Conservation (phyloP, 1,284 basidiomycete genomes). For the Ustilago vetiveriae region DNA sequence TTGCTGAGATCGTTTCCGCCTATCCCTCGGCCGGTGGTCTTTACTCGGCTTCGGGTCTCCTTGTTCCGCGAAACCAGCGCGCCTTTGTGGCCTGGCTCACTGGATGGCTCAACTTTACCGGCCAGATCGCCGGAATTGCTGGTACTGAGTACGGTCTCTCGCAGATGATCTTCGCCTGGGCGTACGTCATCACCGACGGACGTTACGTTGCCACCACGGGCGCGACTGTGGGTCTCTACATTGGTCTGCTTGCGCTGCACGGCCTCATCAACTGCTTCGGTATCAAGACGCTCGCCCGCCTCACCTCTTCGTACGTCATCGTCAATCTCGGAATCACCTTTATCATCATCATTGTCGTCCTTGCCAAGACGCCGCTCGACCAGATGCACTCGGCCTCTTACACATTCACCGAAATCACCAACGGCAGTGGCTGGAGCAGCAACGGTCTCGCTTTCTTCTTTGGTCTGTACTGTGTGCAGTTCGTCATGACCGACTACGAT, state of each 20-base stretch:
- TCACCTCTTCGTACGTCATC: constrained; percentile 85
- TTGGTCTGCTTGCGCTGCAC: constrained; percentile 63
- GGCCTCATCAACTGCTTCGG: constrained; percentile 77
- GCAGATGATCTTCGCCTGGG: constrained; percentile 84
- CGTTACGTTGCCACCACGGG: constrained; percentile 53
- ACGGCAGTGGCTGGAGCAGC: constrained; percentile 82
- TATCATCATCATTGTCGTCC: constrained; percentile 81
- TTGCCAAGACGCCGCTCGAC: constrained; percentile 75
- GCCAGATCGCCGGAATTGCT: constrained; percentile 83
- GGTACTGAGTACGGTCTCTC: constrained; percentile 89
- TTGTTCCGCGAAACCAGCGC: constrained; percentile 60
- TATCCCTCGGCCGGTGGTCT: constrained; percentile 85
- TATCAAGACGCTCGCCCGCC: constrained; percentile 79
- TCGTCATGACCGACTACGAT: constrained; percentile 69
- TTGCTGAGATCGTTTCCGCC: constrained; percentile 70
- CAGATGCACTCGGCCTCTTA: constrained; percentile 80
- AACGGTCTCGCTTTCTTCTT: constrained; percentile 85
- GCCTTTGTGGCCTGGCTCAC: constrained; percentile 77
- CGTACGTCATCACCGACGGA: constrained; percentile 67
- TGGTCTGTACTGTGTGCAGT: constrained; percentile 87
- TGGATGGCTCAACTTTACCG: constrained; percentile 78
- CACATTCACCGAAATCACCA: constrained; percentile 75
- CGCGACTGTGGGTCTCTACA: constrained; percentile 61
- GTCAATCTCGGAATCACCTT: constrained; percentile 76
- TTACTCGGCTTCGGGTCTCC: constrained; percentile 70